phyloP scores from a whole-genome alignment of 2,329 filamentous ascomycete genomes.

The Coleophoma cylindrospora region DNA sequence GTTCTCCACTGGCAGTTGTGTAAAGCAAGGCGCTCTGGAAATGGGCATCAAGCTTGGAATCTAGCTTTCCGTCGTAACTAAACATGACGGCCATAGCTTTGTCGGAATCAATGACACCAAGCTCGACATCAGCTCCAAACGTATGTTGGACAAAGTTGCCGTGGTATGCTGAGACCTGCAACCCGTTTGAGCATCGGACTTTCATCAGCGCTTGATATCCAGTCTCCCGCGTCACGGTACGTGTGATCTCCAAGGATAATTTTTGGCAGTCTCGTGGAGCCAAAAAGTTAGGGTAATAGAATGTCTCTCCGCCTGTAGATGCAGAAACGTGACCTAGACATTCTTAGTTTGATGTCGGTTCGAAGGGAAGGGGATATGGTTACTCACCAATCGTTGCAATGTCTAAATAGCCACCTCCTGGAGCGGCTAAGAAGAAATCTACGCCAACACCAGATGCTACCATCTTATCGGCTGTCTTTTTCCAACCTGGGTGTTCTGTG shows the following conservation, averaged over 20 bases:
- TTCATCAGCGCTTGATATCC: slow-evolving; percentile 98
- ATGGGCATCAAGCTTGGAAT: slow-evolving; percentile 91
- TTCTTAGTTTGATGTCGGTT: too few relatives aligned
- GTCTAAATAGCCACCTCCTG: slow-evolving; percentile 86
- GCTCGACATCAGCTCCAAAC: slow-evolving; percentile 89
- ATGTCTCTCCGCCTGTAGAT: slow-evolving; percentile 89
- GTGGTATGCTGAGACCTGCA: slow-evolving; percentile 91
- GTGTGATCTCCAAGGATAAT: slow-evolving; percentile 78
- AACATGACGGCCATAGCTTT: slow-evolving; percentile 91
- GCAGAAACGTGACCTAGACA: slow-evolving; percentile 70
- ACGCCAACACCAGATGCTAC: slow-evolving; percentile 80
- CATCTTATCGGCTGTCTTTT: slow-evolving; percentile 82
- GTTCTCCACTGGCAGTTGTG: slow-evolving; percentile 83
- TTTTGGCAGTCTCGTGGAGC: slow-evolving; percentile 79
- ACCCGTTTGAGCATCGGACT: slow-evolving; percentile 92
- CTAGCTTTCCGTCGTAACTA: slow-evolving; percentile 94
- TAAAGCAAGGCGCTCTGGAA: slow-evolving; percentile 96
- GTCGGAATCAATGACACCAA: slow-evolving; percentile 87
- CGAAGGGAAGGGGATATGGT: neutral
- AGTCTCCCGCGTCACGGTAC: slow-evolving; percentile 82
- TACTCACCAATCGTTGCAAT: slow-evolving; percentile 79
- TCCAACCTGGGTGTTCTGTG: slow-evolving; percentile 85
- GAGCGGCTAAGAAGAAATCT: slow-evolving; percentile 92
- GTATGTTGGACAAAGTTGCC: slow-evolving; percentile 96
- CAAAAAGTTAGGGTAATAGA: slow-evolving; percentile 96